Evolutionary conservation across 2,329 filamentous ascomycete species (phyloP).

Genomic region (Aureobasidium sp.): DNA sequence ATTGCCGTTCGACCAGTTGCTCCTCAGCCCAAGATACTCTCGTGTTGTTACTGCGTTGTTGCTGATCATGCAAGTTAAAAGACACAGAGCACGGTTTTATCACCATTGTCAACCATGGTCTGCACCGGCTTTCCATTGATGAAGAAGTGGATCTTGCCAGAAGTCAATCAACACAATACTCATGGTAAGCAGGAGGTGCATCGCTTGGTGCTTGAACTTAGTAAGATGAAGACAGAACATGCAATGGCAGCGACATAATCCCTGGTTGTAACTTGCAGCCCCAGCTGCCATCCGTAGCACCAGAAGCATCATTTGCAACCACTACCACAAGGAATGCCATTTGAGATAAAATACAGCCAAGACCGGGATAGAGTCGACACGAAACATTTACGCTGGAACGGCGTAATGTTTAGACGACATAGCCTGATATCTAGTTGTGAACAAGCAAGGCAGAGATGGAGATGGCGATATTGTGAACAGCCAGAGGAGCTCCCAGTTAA

Average conservation of each 20-base stretch:
- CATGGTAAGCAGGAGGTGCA: conserved; percentile 64
- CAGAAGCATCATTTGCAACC: neutral
- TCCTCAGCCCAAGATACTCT: conserved; percentile 33
- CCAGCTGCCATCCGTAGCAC: neutral
- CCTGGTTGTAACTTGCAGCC: neutral
- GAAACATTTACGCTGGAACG: neutral
- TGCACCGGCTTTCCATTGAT: conserved; percentile 59
- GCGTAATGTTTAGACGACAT: neutral
- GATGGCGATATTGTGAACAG: neutral
- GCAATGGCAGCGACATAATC: neutral
- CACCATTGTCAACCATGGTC: conserved; percentile 33
- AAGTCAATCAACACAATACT: conserved; percentile 72
- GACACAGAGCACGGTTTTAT: conserved; percentile 39
- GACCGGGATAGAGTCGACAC: too few relatives aligned
- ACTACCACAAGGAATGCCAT: neutral
- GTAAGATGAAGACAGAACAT: conserved; percentile 45
- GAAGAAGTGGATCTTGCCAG: conserved; percentile 58
- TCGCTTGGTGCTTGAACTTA: conserved; percentile 54
- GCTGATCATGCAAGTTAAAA: too few relatives aligned
- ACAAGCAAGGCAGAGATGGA: neutral
- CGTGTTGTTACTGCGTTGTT: too few relatives aligned
- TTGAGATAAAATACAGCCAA: neutral
- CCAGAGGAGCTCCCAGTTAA: neutral
- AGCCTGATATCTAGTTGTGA: neutral
- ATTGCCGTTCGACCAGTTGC: conserved; percentile 67